Evolutionary conservation across 2,329 filamentous ascomycete species (phyloP).

Genomic region (Metarhizium brunneum): DNA sequence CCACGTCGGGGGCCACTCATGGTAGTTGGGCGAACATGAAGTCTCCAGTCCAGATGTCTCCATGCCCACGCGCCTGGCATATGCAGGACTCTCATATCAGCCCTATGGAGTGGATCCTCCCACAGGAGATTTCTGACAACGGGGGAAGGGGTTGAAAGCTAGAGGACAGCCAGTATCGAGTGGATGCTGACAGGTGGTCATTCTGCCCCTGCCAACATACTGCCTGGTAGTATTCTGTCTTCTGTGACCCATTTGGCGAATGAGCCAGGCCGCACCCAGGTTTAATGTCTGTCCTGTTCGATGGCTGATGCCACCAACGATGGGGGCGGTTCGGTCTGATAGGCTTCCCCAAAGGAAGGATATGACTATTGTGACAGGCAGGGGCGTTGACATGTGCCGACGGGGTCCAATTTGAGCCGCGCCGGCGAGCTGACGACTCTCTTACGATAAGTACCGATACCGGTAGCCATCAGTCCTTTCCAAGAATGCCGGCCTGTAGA

Average conservation of each 20-base stretch:
- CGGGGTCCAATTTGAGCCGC: constrained; percentile 1
- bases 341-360: background rate
- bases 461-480: too few species aligned
- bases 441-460: background rate
- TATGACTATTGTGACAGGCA: background rate
- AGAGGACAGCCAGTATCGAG: background rate
- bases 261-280: background rate
- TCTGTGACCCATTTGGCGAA: too few species aligned
- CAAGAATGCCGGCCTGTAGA: background rate
- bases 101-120: constrained; percentile 1
- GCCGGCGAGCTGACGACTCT: constrained; percentile 2
- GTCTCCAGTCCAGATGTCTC: background rate
- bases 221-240: too few species aligned
- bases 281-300: background rate
- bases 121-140: background rate
- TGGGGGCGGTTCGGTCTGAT: background rate
- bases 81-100: background rate
- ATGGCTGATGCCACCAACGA: background rate
- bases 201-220: too few species aligned
- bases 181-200: background rate
- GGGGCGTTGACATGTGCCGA: constrained; percentile 1
- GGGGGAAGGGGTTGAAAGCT: background rate
- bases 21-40: background rate
- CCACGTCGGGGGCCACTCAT: constrained; percentile 3
- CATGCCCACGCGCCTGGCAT: background rate